Conservation (phyloP, 306 rosid genomes). For the Ceratonia siliqua region DNA sequence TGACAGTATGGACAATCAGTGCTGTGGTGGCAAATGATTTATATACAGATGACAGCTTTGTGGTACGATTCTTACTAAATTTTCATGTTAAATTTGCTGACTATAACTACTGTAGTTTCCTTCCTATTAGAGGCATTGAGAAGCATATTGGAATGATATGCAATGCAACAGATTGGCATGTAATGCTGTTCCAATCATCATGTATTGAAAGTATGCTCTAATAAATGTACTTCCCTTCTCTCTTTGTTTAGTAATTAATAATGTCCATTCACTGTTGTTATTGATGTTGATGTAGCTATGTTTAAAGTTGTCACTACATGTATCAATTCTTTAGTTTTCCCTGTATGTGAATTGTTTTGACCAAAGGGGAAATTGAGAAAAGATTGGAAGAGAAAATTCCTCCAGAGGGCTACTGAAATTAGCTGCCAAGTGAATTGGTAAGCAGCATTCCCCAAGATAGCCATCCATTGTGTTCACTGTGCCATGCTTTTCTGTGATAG, state of each 20-base stretch:
- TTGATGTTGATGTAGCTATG: slow-evolving; percentile 17
- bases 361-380: slow-evolving; percentile 1
- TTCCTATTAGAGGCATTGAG: slow-evolving; percentile 26
- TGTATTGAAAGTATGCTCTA: slow-evolving; percentile 14
- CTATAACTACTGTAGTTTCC: neutral
- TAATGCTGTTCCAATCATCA: slow-evolving; percentile 25
- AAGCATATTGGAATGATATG: slow-evolving; percentile 16
- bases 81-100: slow-evolving; percentile 16
- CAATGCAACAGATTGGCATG: slow-evolving; percentile 31
- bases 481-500: slow-evolving; percentile 9
- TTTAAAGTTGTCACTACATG: slow-evolving; percentile 3
- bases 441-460: neutral
- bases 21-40: slow-evolving; percentile 85
- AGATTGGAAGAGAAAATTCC: neutral
- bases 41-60: slow-evolving; percentile 88
- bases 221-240: slow-evolving; percentile 19
- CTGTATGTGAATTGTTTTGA: neutral
- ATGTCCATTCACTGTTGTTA: slow-evolving; percentile 1
- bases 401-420: slow-evolving; percentile 1
- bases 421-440: slow-evolving; percentile 21
- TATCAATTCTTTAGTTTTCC: slow-evolving; percentile 5
- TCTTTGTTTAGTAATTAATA: neutral
- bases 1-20: slow-evolving; percentile 60
- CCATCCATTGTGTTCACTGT: slow-evolving; percentile 9
- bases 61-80: slow-evolving; percentile 53